Conservation (phyloP, 2,329 filamentous ascomycete species). For the Clarireedia sp. region DNA sequence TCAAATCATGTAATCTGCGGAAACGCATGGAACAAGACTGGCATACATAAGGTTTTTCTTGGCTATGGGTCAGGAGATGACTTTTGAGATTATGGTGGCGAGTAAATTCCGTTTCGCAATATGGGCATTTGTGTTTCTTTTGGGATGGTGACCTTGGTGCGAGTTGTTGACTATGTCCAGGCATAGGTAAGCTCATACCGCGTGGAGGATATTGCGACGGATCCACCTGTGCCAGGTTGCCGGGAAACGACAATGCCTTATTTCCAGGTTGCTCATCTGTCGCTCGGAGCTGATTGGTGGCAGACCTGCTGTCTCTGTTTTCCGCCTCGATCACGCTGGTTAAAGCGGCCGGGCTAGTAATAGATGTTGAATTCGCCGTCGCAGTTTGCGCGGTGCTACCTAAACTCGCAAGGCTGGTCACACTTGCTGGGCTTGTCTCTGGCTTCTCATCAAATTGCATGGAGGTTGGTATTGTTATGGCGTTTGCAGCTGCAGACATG, state of each 20-base stretch:
- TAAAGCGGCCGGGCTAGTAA: conserved; percentile 26
- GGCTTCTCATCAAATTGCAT: conserved; percentile 26
- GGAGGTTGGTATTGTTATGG: conserved; percentile 25
- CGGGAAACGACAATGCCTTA: conserved; percentile 27
- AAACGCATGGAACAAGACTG: conserved; percentile 91
- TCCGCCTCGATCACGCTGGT: conserved; percentile 22
- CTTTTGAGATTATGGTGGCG: conserved; percentile 97
- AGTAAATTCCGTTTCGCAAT: conserved; percentile 94
- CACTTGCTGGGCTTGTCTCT: conserved; percentile 28
- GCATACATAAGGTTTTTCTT: conserved; percentile 96
- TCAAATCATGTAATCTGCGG: conserved; percentile 85
- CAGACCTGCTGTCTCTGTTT: conserved; percentile 17
- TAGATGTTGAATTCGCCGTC: conserved; percentile 27
- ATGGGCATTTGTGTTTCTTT: conserved; percentile 94
- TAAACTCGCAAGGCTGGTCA: conserved; percentile 28
- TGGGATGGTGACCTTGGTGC: conserved; percentile 61
- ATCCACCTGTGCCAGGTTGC: conserved; percentile 24
- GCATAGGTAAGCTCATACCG: conserved; percentile 51
- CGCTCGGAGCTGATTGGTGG: conserved; percentile 17
- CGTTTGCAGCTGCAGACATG: conserved; percentile 25
- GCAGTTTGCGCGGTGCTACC: conserved; percentile 27
- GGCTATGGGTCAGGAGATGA: conserved; percentile 91
- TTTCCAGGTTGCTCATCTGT: conserved; percentile 22
- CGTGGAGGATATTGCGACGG: conserved; percentile 31
- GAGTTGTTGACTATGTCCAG: conserved; percentile 37